Conservation (phyloP, 2,329 filamentous ascomycete genomes). For the Trichoderma guizhouense region DNA sequence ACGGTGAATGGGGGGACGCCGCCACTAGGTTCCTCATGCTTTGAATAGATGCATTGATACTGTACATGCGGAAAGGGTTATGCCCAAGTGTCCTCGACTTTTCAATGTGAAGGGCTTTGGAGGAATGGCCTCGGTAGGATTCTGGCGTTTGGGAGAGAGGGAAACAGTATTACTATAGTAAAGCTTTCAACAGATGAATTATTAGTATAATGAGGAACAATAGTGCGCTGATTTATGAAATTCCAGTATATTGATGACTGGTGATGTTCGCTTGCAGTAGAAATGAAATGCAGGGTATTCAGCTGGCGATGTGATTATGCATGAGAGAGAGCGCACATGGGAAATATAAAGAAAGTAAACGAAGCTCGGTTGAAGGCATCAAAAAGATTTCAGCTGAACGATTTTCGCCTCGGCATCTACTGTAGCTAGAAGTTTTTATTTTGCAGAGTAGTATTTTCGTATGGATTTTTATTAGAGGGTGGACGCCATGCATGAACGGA, state of each 20-base stretch:
- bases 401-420: background rate
- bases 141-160: conserved; percentile 11
- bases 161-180: background rate
- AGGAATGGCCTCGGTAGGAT: conserved; percentile 1
- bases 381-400: background rate
- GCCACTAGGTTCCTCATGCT: conserved; percentile 8
- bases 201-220: background rate
- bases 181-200: background rate
- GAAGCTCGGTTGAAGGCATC: background rate
- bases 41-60: conserved; percentile 19
- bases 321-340: background rate
- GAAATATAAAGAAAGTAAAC: background rate
- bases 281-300: background rate
- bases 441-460: background rate
- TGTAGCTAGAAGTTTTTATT: background rate
- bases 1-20: background rate
- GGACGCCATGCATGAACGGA: background rate
- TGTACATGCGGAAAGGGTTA: background rate
- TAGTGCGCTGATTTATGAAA: background rate
- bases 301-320: background rate
- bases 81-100: background rate
- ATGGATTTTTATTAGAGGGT: background rate
- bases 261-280: background rate
- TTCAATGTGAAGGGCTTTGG: background rate
- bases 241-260: background rate